These are phyloP conservation scores for Cryphonectria naterciae DNA, from an alignment of 2,329 filamentous ascomycete genomes.

Conservation along the genomic window DNA sequence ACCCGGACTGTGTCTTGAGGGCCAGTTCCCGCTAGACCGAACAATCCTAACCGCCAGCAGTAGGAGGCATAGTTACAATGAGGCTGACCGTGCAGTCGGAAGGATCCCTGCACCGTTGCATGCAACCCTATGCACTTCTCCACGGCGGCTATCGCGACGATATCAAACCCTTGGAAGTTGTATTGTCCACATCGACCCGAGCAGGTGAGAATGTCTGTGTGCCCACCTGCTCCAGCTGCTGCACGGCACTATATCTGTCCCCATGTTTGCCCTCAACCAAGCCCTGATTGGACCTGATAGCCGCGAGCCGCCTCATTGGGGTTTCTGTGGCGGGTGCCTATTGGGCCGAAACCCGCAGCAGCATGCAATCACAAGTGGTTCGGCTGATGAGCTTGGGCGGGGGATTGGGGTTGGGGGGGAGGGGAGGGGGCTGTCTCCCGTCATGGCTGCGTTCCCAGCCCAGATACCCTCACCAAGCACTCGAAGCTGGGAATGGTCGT, in stretches of 20 bases:
- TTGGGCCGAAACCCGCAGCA: background rate
- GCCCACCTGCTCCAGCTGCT: background rate
- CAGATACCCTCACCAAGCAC: background rate
- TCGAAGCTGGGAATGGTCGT: background rate
- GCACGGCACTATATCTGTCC: background rate
- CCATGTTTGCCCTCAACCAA: background rate
- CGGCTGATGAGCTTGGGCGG: background rate
- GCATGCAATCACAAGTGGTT: background rate
- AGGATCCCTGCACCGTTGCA: background rate
- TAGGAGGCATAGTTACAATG: background rate
- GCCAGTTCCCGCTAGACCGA: background rate
- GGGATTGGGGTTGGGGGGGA: background rate
- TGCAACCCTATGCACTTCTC: background rate
- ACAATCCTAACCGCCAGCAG: background rate
- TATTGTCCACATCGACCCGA: background rate
- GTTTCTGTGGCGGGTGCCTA: background rate
- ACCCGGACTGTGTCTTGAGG: background rate
- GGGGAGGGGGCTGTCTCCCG: background rate
- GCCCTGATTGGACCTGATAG: background rate
- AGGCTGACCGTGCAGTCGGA: background rate
- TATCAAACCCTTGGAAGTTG: background rate
- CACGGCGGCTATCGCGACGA: background rate
- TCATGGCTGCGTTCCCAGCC: slow-evolving; percentile 2
- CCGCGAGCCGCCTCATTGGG: background rate
- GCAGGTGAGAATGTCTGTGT: background rate